Base-by-base conservation (phyloP, 1,284 basidiomycete species). In the Hemileia vastatrix region DNA sequence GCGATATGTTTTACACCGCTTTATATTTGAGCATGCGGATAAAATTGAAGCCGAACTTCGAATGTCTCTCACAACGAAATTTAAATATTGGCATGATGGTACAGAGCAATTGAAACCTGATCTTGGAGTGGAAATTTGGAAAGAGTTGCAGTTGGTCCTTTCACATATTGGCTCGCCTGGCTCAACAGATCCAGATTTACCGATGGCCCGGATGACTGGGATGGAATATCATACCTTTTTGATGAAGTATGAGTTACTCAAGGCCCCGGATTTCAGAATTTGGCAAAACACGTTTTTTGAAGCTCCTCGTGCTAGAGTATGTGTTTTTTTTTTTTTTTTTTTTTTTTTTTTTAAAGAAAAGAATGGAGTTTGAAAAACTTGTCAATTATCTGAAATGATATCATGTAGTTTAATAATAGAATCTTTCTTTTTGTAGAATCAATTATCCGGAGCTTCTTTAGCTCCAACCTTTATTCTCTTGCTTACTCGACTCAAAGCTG, bases 1-100 rank as follows among this genome's bases (percentile, higher is more conserved):
- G 70, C 82, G 84, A 23, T 83, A 87, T 51, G 84, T 90, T 8
- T 77, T 90, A 6, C 88, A 90, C 72, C 84, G 87, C 13, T 90
- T 88, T 77, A 84, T 90, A 68, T 83, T 86, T 69, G 86, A 84
- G 63, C 85, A 89, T 68, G 84, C 85, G 1, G 87, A 89, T 73
- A 88, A 88, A 74, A 86, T 90, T 56, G 88, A 87, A 36, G 87
- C 87, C 72, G 87, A 88, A 67, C 77, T 90, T 1, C 80, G 89
- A 13, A 86, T 31, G 33, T 27, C 18, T 6, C 51, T 36, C 15
- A 27, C 59, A n/a, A 55, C n/a, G n/a, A 44, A 48, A 15, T 62
- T 62, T 23, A 62, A 62, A 48, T 53, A 62, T 48, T 62, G 59
- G 59, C 59, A 62, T 36, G 79, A 71, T 72, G 49, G 76, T 73